Conservation (phyloP, 768 basidiomycete genomes). For the Agaricus subrufescens region DNA sequence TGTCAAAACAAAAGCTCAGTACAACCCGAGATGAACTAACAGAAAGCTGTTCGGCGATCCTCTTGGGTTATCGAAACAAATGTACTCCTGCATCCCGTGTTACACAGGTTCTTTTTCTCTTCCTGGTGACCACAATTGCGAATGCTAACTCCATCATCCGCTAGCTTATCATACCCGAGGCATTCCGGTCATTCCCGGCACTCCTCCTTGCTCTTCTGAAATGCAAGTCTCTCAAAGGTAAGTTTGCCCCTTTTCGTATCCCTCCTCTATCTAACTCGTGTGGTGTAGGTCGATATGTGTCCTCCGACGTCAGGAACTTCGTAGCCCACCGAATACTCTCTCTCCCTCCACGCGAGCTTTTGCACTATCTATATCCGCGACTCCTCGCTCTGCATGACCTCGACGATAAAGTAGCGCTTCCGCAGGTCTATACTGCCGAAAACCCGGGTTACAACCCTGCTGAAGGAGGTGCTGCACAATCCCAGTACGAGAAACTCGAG, state of each 20-base stretch:
- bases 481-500: conserved; percentile 33
- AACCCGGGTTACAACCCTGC: not conserved
- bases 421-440: conserved; percentile 29
- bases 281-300: conserved; percentile 69
- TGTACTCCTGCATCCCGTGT: conserved; percentile 77
- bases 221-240: conserved; percentile 91
- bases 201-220: conserved; percentile 82
- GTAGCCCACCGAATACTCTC: conserved; percentile 72
- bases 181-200: conserved; percentile 81
- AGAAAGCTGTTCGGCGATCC: conserved; percentile 74
- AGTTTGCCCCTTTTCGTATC: not conserved
- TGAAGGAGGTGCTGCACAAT: not conserved
- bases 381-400: conserved; percentile 87
- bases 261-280: not conserved
- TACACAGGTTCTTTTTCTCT: conserved; percentile 56
- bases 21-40: conserved; percentile 84
- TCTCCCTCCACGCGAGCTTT: conserved; percentile 61
- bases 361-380: conserved; percentile 84
- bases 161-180: conserved; percentile 92
- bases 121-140: too few species aligned
- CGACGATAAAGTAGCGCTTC: conserved; percentile 63
- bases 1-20: conserved; percentile 55
- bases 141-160: not conserved
- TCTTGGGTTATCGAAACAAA: conserved; percentile 83
- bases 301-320: conserved; percentile 91